Conservation (phyloP, 2,329 filamentous ascomycete genomes). For the Colletotrichum lupini region DNA sequence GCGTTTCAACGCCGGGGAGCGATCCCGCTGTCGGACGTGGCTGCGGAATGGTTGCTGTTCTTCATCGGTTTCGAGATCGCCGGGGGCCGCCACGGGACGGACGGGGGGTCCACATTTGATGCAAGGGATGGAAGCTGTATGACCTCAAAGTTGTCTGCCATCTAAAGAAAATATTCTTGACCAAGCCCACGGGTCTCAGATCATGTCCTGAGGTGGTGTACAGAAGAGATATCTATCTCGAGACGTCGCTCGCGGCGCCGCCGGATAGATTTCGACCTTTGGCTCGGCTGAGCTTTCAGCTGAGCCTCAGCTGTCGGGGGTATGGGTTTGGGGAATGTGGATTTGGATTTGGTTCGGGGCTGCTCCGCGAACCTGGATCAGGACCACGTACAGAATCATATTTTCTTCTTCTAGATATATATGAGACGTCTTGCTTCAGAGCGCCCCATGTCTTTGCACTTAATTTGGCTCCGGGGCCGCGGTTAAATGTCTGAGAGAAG, state of each 20-base stretch:
- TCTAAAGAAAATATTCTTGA: no score
- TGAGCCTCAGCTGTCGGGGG: background rate
- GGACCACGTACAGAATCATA: background rate
- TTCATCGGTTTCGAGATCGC: background rate
- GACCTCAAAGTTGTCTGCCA: no score
- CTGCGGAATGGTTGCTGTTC: background rate
- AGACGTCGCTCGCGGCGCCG: background rate
- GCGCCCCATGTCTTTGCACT: background rate
- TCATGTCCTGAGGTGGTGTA: background rate
- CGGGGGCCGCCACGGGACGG: background rate
- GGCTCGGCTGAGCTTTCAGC: background rate
- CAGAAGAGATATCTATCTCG: background rate
- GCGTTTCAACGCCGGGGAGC: constrained; percentile 5
- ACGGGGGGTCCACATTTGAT: background rate
- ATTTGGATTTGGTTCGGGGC: background rate
- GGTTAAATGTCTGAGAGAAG: background rate
- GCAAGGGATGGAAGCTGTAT: no score
- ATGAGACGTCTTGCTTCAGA: background rate
- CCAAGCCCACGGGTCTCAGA: no score
- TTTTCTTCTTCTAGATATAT: background rate
- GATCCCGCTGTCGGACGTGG: background rate
- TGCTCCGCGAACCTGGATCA: background rate
- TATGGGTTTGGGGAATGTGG: background rate
- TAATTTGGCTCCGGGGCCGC: background rate
- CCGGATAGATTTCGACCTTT: no score